Evolutionary conservation across 371 early-diverging fungal species (phyloP).

Genomic region (Circinella umbellata): DNA sequence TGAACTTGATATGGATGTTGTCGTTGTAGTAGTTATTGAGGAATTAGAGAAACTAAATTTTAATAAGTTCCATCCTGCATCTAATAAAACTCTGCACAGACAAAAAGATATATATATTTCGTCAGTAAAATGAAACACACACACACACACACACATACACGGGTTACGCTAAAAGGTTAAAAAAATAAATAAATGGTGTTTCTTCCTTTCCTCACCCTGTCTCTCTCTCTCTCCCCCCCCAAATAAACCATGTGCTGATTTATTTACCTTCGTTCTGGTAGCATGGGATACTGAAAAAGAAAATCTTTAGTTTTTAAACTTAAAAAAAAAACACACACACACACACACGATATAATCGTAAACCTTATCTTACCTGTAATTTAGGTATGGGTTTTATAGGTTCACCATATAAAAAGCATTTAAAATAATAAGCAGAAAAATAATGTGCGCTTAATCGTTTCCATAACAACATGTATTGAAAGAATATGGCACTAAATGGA

Average conservation of each 20-base stretch:
- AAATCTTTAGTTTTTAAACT: slow-evolving; percentile 3
- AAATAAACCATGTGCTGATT: background rate
- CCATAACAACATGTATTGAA: slow-evolving; percentile 67
- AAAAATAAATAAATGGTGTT: no score
- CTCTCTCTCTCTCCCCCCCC: no score
- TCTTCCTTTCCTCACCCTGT: background rate
- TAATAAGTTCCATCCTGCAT: slow-evolving; percentile 5
- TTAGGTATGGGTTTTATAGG: slow-evolving; percentile 65
- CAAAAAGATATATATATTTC: background rate
- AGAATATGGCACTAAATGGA: slow-evolving; percentile 62
- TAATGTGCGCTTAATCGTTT: slow-evolving; percentile 65
- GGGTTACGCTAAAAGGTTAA: background rate
- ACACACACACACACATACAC: background rate
- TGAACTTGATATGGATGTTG: slow-evolving; percentile 1
- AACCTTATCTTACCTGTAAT: slow-evolving; percentile 44
- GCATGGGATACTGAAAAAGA: slow-evolving; percentile 57
- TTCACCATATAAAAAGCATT: slow-evolving; percentile 63
- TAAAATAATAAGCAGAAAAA: slow-evolving; percentile 59
- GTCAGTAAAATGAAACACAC: background rate
- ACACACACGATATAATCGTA: background rate
- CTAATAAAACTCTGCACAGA: slow-evolving; percentile 6
- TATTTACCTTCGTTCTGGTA: slow-evolving; percentile 59
- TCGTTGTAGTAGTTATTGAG: background rate
- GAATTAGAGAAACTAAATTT: background rate
- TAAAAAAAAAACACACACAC: slow-evolving; percentile 2